Evolutionary conservation across 176 grass and related monocot species (phyloP), one percentile per base, ranked within the genome.

Genomic region (Stipa capillata): DNA sequence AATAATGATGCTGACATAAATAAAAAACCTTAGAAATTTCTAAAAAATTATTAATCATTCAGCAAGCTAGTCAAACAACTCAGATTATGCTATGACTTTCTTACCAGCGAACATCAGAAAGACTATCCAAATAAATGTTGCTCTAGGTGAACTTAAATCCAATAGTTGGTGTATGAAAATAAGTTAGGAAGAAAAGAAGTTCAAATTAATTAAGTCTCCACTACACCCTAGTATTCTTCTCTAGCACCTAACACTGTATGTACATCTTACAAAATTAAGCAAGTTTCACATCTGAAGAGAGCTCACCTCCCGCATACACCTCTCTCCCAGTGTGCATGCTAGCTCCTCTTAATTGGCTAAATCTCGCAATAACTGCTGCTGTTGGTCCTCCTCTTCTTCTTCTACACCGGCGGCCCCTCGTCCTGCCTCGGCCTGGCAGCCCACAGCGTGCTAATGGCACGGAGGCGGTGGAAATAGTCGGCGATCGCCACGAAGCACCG

Each of bases 401-500:
- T 58, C 79, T 83, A 79, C 16, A 79, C 37, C 9, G 67, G 24
- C 11, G 69, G 86, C 0, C 43, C 70, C 0, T 69, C 81, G 2
- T 79, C 66, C 52, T 69, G 88, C 53, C 79, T 78, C 0, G 68
- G 88, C 67, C 88, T 78, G 6, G 74, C 73, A 18, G 66, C 51
- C 79, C 84, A 90, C 3, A 90, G 74, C 0, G 84, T 74, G 88
- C 88, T 83, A 51, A 90, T 74, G 11, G 79, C 58, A 0, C 88
- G 83, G 32, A 90, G 79, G 67, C 84, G 88, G 51, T 90, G 88
- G 73, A 86, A 90, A 28, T 90, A 86, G 47, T 90, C 84, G 4
- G 79, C 68, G 34, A 90, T 83, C 1, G 79, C 74, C 6, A 90
- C 67, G 36, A 87, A 79, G 48, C 84, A 79, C 29, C 61, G 52